Conservation (phyloP, 2,329 filamentous ascomycete genomes). For the Colletotrichum theobromicola region DNA sequence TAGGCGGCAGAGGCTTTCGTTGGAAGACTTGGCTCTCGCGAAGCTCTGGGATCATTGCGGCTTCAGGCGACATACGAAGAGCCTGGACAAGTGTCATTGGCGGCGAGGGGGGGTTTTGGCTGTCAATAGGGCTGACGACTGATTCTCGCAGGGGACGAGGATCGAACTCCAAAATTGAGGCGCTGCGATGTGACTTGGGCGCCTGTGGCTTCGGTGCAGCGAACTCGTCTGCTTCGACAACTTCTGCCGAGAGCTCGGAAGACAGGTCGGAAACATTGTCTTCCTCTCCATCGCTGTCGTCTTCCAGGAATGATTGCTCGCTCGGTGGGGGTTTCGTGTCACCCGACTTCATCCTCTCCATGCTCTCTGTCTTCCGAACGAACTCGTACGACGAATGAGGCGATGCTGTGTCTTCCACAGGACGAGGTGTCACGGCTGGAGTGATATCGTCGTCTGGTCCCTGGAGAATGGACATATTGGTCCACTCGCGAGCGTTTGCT, state of each 20-base stretch:
- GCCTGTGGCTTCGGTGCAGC: conserved; percentile 19
- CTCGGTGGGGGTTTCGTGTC: conserved; percentile 33
- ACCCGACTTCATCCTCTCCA: conserved; percentile 47
- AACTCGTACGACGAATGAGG: conserved; percentile 54
- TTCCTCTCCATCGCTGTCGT: conserved; percentile 49
- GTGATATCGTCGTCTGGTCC: conserved; percentile 46
- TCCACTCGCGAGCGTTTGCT: conserved; percentile 53
- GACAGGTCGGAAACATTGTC: conserved; percentile 64
- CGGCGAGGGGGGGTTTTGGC: conserved; percentile 39
- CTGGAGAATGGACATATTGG: conserved; percentile 58
- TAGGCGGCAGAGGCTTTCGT: conserved; percentile 52
- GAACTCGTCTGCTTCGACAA: conserved; percentile 31
- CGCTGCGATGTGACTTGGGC: conserved; percentile 1
- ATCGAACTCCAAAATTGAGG: conserved; percentile 1
- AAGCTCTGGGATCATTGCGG: conserved; percentile 38
- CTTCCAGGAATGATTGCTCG: conserved; percentile 51
- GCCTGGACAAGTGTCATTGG: conserved; percentile 55
- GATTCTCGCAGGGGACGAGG: conserved; percentile 11
- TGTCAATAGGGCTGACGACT: neutral
- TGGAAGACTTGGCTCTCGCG: conserved; percentile 47
- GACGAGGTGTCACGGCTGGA: conserved; percentile 8
- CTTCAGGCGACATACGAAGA: conserved; percentile 46
- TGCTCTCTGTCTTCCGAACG: conserved; percentile 57
- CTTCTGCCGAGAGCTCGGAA: conserved; percentile 65
- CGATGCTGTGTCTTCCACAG: conserved; percentile 8